phyloP scores from a whole-genome alignment of 2,329 filamentous ascomycete species.

The Scedosporium dehoogii region DNA sequence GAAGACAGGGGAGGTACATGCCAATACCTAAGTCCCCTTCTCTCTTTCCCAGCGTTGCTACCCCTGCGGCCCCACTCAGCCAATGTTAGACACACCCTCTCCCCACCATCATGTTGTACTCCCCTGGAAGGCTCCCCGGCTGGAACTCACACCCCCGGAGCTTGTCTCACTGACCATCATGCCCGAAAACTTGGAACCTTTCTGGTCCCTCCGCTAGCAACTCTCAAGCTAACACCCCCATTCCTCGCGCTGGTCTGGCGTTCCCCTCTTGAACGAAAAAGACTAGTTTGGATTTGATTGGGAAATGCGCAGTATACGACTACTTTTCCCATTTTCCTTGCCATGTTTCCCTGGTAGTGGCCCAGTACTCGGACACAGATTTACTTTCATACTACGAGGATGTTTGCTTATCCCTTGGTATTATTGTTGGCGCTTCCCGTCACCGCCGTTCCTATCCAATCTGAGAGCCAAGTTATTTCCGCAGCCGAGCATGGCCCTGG shows the following conservation, averaged over 20 bases:
- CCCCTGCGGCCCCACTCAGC: neutral
- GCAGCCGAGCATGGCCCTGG: constrained; percentile 6
- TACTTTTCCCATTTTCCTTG: neutral
- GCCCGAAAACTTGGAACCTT: constrained; percentile 4
- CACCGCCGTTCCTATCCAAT: constrained; percentile 6
- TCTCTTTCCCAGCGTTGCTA: neutral
- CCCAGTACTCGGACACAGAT: neutral
- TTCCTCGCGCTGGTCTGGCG: neutral
- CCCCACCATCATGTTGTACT: neutral
- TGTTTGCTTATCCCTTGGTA: constrained; percentile 4
- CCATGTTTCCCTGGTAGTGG: neutral
- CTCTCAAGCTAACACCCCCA: neutral
- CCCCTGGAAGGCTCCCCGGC: neutral
- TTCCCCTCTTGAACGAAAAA: neutral
- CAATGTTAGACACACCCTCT: neutral
- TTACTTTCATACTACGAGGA: neutral
- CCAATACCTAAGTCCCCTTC: neutral
- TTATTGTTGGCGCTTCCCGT: neutral
- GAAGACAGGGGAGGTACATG: neutral
- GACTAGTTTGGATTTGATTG: neutral
- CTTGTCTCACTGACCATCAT: neutral
- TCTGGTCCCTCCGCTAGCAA: neutral
- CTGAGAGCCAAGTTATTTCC: constrained; percentile 5
- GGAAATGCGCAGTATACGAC: neutral
- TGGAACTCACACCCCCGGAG: neutral